A percentile compares a stretch with the other conserved stretches of the same genome.
Evolutionary conservation across 169 alveolate genomes (phyloP).

Genomic region (Cryptosporidium tyzzeri): DNA sequence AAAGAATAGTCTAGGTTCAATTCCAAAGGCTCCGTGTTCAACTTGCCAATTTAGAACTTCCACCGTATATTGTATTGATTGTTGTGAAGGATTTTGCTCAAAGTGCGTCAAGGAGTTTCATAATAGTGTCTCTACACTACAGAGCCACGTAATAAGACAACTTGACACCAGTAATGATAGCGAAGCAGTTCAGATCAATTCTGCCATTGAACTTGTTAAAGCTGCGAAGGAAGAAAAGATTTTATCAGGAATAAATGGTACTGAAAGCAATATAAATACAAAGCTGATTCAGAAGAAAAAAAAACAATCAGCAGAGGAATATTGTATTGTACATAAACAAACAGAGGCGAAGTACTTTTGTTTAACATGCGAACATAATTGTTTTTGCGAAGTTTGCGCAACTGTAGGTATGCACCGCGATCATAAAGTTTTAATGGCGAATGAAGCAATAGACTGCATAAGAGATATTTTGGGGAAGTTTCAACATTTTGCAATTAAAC

Average conservation of each 20-base stretch:
- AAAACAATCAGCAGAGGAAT: slow-evolving; percentile 47
- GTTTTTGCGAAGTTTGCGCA: slow-evolving; percentile 72
- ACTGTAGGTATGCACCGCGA: slow-evolving; percentile 76
- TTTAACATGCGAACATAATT: slow-evolving; percentile 69
- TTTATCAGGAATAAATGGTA: slow-evolving; percentile 34
- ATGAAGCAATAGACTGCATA: slow-evolving; percentile 66
- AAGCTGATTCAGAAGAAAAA: slow-evolving; percentile 37
- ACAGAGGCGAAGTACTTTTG: slow-evolving; percentile 62
- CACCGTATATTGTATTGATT: slow-evolving; percentile 51
- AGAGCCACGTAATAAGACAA: slow-evolving; percentile 46
- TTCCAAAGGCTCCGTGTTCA: slow-evolving; percentile 35
- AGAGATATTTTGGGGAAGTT: slow-evolving; percentile 59
- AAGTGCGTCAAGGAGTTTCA: slow-evolving; percentile 60
- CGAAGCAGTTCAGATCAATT: not conserved
- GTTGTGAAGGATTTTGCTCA: slow-evolving; percentile 61
- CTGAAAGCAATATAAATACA: not conserved
- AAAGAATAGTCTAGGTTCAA: slow-evolving; percentile 48
- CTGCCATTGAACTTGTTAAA: slow-evolving; percentile 1
- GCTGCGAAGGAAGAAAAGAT: slow-evolving; percentile 63
- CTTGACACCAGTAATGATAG: slow-evolving; percentile 7
- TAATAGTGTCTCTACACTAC: slow-evolving; percentile 40
- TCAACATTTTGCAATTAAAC: slow-evolving; percentile 52
- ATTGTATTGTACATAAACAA: slow-evolving; percentile 62
- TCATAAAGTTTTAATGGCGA: slow-evolving; percentile 72
- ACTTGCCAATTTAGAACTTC: slow-evolving; percentile 47